Conservation (phyloP, 306 rosid genomes). For the Quercus cerris region DNA sequence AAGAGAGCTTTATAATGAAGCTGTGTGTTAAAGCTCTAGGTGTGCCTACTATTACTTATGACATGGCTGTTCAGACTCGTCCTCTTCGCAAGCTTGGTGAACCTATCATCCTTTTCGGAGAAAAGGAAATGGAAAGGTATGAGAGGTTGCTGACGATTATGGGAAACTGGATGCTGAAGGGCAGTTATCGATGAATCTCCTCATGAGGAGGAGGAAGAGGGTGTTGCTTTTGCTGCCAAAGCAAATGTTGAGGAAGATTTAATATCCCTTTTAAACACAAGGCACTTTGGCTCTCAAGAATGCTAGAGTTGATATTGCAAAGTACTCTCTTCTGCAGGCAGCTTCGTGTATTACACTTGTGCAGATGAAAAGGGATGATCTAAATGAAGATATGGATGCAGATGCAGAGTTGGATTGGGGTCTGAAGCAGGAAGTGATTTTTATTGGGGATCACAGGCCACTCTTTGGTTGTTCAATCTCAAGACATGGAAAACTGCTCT, state of each 20-base stretch:
- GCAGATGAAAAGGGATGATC: slow-evolving; percentile 76
- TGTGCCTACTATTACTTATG: too few species aligned
- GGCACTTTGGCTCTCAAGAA: slow-evolving; percentile 66
- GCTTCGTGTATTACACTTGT: slow-evolving; percentile 75
- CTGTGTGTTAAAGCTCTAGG: too few species aligned
- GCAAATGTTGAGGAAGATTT: not conserved
- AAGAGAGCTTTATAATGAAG: slow-evolving; percentile 47
- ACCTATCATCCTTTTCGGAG: too few species aligned
- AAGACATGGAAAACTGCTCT: too few species aligned
- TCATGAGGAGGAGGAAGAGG: too few species aligned
- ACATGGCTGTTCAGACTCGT: too few species aligned
- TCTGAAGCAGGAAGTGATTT: slow-evolving; percentile 47
- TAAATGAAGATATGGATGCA: slow-evolving; percentile 87
- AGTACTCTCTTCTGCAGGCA: slow-evolving; percentile 56
- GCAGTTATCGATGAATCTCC: too few species aligned
- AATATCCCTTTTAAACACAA: slow-evolving; percentile 85
- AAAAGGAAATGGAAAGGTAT: too few species aligned
- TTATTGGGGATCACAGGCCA: slow-evolving; percentile 93
- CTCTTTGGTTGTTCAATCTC: slow-evolving; percentile 68
- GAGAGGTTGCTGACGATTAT: too few species aligned
- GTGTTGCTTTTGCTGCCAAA: too few species aligned
- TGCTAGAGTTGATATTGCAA: slow-evolving; percentile 72
- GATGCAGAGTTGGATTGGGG: slow-evolving; percentile 88
- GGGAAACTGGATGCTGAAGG: too few species aligned
- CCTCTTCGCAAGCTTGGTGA: too few species aligned